These are phyloP conservation scores for Saturnispora bothae DNA, from an alignment of 805 yeast species.

Conservation along the genomic window DNA sequence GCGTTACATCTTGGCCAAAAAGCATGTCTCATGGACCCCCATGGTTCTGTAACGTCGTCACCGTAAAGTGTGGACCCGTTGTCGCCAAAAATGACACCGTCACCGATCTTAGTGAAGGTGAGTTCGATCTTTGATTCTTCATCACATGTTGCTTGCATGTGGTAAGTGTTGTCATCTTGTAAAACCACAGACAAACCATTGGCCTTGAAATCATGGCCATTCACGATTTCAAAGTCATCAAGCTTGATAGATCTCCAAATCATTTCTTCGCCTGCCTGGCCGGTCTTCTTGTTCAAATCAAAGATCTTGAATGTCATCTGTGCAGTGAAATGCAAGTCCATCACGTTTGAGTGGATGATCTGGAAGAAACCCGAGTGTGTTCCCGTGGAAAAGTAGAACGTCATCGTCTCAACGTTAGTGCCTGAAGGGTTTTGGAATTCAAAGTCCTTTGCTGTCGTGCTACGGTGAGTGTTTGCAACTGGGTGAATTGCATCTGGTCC, in stretches of 20 bases:
- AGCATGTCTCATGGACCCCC: conserved; percentile 95
- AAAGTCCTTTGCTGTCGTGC: conserved; percentile 57
- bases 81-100: conserved; percentile 82
- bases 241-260: conserved; percentile 91
- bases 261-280: conserved; percentile 20
- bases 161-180: conserved; percentile 40
- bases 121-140: conserved; percentile 65
- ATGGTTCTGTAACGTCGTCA: conserved; percentile 69
- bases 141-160: conserved; percentile 54
- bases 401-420: conserved; percentile 93
- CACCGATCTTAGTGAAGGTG: conserved; percentile 46
- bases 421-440: conserved; percentile 62
- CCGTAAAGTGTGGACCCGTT: conserved; percentile 86
- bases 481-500: conserved; percentile 89
- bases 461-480: conserved; percentile 44
- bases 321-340: conserved; percentile 81
- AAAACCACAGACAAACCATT: conserved; percentile 57
- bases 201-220: conserved; percentile 72
- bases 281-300: conserved; percentile 41
- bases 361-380: conserved; percentile 84
- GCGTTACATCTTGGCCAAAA: conserved; percentile 91
- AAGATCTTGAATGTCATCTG: conserved; percentile 86
- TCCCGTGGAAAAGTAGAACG: conserved; percentile 66
- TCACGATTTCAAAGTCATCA: conserved; percentile 58
- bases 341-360: conserved; percentile 84